Conservation (phyloP, 2,329 filamentous ascomycete species). For the Colletotrichum sp. region DNA sequence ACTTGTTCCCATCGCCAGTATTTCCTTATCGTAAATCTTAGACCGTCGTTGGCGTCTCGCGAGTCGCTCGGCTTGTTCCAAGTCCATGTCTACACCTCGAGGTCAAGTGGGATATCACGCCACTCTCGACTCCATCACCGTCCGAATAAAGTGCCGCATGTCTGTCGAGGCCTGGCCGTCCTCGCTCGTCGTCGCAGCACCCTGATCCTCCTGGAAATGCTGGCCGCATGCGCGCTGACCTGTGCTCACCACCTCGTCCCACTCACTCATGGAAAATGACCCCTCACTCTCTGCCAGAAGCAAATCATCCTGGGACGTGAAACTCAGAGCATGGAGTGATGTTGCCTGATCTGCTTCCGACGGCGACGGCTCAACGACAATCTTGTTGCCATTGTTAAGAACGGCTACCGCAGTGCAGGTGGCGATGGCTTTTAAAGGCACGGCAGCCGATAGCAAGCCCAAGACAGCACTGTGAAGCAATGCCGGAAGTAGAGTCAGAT, state of each 20-base stretch:
- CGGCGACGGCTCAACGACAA: conserved; percentile 66
- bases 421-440: conserved; percentile 78
- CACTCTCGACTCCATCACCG: conserved; percentile 62
- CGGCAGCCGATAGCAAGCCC: conserved; percentile 79
- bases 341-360: conserved; percentile 65
- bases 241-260: conserved; percentile 72
- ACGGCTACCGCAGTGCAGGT: conserved; percentile 71
- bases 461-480: conserved; percentile 81
- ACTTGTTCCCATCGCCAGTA: neutral
- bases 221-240: conserved; percentile 71
- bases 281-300: conserved; percentile 85
- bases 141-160: conserved; percentile 66
- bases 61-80: neutral
- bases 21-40: neutral
- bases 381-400: conserved; percentile 40
- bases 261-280: conserved; percentile 74
- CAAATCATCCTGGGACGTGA: conserved; percentile 75
- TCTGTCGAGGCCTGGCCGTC: conserved; percentile 49
- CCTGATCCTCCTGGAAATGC: conserved; percentile 40
- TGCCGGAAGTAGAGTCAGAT: conserved; percentile 79
- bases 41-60: neutral
- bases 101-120: conserved; percentile 26
- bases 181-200: conserved; percentile 47
- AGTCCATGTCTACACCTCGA: neutral
- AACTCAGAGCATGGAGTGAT: conserved; percentile 84